Conservation (phyloP, 495 filamentous ascomycete genomes). For the Glonium stellatum region DNA sequence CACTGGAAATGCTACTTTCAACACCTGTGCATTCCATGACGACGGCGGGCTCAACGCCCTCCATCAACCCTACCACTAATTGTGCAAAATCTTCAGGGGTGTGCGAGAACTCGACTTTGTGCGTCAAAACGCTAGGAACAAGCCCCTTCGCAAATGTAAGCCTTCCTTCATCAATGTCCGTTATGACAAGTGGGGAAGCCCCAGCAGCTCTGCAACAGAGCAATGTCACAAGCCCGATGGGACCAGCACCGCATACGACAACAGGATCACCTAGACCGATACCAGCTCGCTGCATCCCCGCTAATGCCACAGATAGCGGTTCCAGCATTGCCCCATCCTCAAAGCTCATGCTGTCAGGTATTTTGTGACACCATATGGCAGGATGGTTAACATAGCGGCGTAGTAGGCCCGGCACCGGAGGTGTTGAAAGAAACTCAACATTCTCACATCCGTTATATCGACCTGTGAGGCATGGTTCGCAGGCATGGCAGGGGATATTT, state of each 20-base stretch:
- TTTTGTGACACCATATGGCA: conserved; percentile 89
- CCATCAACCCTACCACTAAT: conserved; percentile 57
- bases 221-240: conserved; percentile 80
- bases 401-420: conserved; percentile 80
- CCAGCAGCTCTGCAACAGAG: conserved; percentile 77
- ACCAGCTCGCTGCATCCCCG: conserved; percentile 70
- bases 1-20: conserved; percentile 76
- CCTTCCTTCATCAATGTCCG: conserved; percentile 82
- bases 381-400: conserved; percentile 90
- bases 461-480: conserved; percentile 83
- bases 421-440: conserved; percentile 80
- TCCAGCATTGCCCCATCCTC: conserved; percentile 84
- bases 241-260: conserved; percentile 81
- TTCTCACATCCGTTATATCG: conserved; percentile 88
- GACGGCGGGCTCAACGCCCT: conserved; percentile 66
- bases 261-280: conserved; percentile 76
- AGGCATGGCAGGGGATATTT: conserved; percentile 80
- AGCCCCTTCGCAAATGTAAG: conserved; percentile 75
- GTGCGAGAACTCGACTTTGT: conserved; percentile 62
- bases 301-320: conserved; percentile 77
- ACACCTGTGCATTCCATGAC: conserved; percentile 88
- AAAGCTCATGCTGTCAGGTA: conserved; percentile 71
- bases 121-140: conserved; percentile 64
- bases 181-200: conserved; percentile 79
- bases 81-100: conserved; percentile 64